These are phyloP conservation scores for Aspergillus caelatus DNA, from an alignment of 2,329 filamentous ascomycete species.

Conservation along the genomic window DNA sequence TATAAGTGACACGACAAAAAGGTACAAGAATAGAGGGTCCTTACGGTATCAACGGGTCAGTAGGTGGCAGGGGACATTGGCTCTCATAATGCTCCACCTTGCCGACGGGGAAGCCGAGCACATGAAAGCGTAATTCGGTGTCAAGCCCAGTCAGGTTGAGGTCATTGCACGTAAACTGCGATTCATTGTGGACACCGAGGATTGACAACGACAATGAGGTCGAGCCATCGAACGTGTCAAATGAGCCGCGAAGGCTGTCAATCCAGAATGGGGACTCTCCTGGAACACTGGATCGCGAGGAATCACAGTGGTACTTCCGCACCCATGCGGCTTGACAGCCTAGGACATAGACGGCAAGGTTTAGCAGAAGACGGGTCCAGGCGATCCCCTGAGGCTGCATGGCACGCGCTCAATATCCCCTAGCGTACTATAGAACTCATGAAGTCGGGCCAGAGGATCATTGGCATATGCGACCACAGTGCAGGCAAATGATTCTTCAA, in stretches of 20 bases:
- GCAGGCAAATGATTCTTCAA: no score
- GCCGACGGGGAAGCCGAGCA: slow-evolving; percentile 7
- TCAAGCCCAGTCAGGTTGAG: background rate
- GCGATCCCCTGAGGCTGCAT: background rate
- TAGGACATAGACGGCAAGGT: background rate
- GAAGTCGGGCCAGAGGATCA: no score
- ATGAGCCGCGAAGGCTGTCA: background rate
- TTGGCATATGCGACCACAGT: no score
- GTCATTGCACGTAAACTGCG: background rate
- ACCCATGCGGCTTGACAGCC: slow-evolving; percentile 5
- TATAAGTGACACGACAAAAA: background rate
- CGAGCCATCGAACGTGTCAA: background rate
- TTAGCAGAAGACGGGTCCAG: background rate
- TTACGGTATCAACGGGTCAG: slow-evolving; percentile 1
- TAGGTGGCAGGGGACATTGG: background rate
- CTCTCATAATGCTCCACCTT: background rate
- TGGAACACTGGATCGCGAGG: background rate
- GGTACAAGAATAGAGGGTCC: background rate
- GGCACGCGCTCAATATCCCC: background rate
- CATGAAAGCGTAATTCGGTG: background rate
- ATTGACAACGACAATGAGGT: slow-evolving; percentile 1
- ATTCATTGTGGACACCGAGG: slow-evolving; percentile 6
- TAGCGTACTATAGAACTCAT: no score
- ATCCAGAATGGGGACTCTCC: background rate
- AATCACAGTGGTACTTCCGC: background rate